phyloP scores from a whole-genome alignment of 192 early-diverging fungal genomes.

The Allomyces javanicus region DNA sequence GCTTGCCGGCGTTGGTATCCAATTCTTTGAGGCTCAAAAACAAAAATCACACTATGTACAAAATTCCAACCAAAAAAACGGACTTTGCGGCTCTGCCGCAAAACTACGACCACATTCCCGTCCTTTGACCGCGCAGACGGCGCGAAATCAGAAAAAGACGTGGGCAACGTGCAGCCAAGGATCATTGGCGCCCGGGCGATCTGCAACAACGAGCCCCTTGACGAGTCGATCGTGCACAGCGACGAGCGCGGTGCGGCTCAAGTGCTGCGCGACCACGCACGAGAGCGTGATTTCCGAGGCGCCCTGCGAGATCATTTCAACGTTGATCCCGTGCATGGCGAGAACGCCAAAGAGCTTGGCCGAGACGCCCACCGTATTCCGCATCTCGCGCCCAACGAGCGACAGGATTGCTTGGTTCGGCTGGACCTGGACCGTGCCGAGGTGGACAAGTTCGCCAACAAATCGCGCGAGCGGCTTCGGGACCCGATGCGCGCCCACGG shows the following conservation, averaged over 20 bases:
- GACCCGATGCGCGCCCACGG: conserved; percentile 35
- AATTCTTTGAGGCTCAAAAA: too few species aligned
- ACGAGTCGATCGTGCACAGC: conserved; percentile 69
- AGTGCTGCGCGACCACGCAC: conserved; percentile 69
- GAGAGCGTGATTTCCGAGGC: conserved; percentile 96
- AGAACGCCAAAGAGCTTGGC: conserved; percentile 82
- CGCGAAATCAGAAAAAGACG: too few species aligned
- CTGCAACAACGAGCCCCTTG: background rate
- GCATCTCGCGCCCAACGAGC: conserved; percentile 89
- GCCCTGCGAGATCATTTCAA: conserved; percentile 99
- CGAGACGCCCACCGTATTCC: conserved; percentile 88
- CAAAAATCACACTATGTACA: too few species aligned
- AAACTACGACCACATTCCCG: too few species aligned
- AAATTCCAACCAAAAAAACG: too few species aligned
- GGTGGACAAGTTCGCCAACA: conserved; percentile 52
- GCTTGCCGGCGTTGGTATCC: too few species aligned
- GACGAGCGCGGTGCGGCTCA: conserved; percentile 49
- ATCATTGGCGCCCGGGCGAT: too few species aligned
- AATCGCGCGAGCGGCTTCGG: conserved; percentile 59
- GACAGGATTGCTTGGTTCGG: conserved; percentile 90
- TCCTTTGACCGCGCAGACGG: too few species aligned
- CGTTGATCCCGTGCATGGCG: conserved; percentile 71
- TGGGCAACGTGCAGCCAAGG: too few species aligned
- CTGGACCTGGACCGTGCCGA: conserved; percentile 67
- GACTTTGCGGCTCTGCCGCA: too few species aligned